phyloP scores from a whole-genome alignment of 208 protist genomes.

The Wallacemonas sp. region DNA sequence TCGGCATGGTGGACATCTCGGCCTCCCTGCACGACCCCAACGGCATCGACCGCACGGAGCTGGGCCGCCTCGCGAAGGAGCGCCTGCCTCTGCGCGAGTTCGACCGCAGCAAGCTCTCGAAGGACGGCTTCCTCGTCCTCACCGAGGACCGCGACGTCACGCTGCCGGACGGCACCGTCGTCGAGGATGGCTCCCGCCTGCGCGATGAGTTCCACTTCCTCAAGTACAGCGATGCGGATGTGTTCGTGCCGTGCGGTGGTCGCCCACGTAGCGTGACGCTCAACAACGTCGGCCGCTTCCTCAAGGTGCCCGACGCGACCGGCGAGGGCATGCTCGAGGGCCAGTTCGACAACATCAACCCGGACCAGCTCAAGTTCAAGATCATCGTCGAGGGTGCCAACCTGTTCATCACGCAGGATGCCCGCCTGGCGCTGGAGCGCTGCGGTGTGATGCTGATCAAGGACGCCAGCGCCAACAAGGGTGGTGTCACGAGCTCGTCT shows the following conservation, averaged over 20 bases:
- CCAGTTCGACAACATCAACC: slow-evolving; percentile 44
- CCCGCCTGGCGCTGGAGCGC: slow-evolving; percentile 89
- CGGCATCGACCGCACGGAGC: slow-evolving; percentile 88
- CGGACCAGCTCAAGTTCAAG: slow-evolving; percentile 84
- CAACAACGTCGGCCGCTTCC: slow-evolving; percentile 89
- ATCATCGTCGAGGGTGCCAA: slow-evolving; percentile 98
- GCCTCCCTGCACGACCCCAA: slow-evolving; percentile 95
- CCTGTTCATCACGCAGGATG: slow-evolving; percentile 96
- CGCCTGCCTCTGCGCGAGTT: slow-evolving; percentile 89
- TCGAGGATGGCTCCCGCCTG: slow-evolving; percentile 77
- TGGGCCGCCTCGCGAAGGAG: slow-evolving; percentile 76
- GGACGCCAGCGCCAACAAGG: slow-evolving; percentile 96
- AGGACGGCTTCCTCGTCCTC: slow-evolving; percentile 91
- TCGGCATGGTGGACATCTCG: slow-evolving; percentile 93
- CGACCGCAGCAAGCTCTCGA: slow-evolving; percentile 78
- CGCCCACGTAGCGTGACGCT: slow-evolving; percentile 94
- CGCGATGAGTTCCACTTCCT: slow-evolving; percentile 95
- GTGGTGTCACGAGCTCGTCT: slow-evolving; percentile 96
- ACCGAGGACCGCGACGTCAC: slow-evolving; percentile 86
- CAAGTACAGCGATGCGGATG: slow-evolving; percentile 79
- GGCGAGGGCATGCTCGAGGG: slow-evolving; percentile 69
- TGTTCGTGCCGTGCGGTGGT: slow-evolving; percentile 97
- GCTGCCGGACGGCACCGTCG: slow-evolving; percentile 82
- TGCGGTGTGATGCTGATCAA: slow-evolving; percentile 88
- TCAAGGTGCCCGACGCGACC: slow-evolving; percentile 64